phyloP scores from a whole-genome alignment of 139 green algal species.

The Chlorella sp. region DNA sequence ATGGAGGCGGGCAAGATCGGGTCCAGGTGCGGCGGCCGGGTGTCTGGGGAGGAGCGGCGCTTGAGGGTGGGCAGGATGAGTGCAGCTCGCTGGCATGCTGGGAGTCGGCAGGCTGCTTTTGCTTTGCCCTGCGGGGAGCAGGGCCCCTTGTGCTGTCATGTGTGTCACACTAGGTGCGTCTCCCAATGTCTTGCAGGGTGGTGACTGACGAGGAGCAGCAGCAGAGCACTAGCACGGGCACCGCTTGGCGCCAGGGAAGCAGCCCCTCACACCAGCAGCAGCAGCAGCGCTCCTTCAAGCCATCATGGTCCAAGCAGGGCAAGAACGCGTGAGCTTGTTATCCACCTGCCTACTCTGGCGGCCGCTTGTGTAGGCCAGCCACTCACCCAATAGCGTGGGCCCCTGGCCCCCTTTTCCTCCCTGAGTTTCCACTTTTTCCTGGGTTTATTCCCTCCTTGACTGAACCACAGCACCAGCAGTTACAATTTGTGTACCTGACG shows the following conservation, averaged over 20 bases:
- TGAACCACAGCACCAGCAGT: no score
- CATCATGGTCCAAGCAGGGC: constrained; percentile 1
- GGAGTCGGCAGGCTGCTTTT: no score
- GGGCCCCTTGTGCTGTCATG: no score
- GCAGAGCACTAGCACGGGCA: background rate
- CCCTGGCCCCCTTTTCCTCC: no score
- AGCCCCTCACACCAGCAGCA: background rate
- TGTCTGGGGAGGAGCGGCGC: background rate
- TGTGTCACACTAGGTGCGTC: background rate
- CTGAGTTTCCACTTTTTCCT: no score
- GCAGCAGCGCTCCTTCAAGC: constrained; percentile 32
- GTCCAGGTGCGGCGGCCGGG: background rate
- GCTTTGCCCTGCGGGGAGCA: no score
- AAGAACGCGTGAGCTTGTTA: background rate
- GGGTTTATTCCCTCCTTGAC: no score
- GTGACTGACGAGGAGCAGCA: background rate
- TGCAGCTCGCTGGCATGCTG: no score
- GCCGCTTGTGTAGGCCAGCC: background rate
- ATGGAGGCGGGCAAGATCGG: constrained; percentile 25
- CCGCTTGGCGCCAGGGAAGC: constrained; percentile 14
- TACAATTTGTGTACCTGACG: no score
- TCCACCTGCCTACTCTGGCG: background rate
- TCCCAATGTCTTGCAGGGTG: constrained; percentile 1
- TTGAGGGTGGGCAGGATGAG: background rate
- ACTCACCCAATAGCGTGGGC: no score